Conservation (phyloP, 1,284 basidiomycete genomes). For the Farysia itapuensis region DNA sequence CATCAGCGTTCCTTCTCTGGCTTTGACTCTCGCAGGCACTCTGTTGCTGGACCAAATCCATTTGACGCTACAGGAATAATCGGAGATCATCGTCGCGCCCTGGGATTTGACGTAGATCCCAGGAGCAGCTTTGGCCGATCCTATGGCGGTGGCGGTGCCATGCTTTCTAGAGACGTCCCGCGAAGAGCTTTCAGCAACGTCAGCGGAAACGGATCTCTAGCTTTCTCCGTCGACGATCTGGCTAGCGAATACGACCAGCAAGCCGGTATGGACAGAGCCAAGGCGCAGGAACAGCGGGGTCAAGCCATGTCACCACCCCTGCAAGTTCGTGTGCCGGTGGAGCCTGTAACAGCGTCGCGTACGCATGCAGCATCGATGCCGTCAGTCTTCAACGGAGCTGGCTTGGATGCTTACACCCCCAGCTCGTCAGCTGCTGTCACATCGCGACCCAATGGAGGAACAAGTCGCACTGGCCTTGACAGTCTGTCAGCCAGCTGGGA, state of each 20-base stretch:
- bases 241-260: slow-evolving; percentile 17
- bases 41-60: slow-evolving; percentile 13
- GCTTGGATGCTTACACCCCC: slow-evolving; percentile 6
- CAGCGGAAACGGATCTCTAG: slow-evolving; percentile 39
- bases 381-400: slow-evolving; percentile 15
- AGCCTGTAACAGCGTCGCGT: slow-evolving; percentile 12
- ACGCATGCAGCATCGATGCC: slow-evolving; percentile 44
- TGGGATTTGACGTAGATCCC: slow-evolving; percentile 35
- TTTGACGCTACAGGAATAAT: slow-evolving; percentile 21
- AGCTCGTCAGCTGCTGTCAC: slow-evolving; percentile 2
- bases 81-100: slow-evolving; percentile 38
- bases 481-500: slow-evolving; percentile 39
- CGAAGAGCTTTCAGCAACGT: too few relatives aligned
- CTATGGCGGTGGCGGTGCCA: too few relatives aligned
- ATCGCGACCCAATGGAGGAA: background rate
- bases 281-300: slow-evolving; percentile 5
- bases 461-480: slow-evolving; percentile 10
- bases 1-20: slow-evolving; percentile 7
- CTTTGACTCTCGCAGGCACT: slow-evolving; percentile 45
- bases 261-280: slow-evolving; percentile 5
- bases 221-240: slow-evolving; percentile 47
- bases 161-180: too few relatives aligned
- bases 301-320: background rate
- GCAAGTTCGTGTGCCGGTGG: slow-evolving; percentile 11
- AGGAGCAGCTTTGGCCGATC: background rate